These are phyloP conservation scores for Elsinoe perseae DNA, from an alignment of 2,329 filamentous ascomycete species.

Conservation along the genomic window DNA sequence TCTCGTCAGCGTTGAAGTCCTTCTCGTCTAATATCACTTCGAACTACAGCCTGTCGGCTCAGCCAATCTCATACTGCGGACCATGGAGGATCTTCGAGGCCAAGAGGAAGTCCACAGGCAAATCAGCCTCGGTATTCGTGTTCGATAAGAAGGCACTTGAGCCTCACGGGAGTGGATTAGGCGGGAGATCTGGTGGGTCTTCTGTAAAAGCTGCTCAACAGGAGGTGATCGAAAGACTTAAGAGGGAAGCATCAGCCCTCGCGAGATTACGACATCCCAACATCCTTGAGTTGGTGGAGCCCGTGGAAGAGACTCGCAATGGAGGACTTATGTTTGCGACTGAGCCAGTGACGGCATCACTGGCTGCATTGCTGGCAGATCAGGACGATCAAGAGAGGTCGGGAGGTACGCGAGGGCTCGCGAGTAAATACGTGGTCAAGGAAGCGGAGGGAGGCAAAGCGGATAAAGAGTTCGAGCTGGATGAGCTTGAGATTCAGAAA, in stretches of 20 bases:
- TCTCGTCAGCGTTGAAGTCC: slow-evolving; percentile 87
- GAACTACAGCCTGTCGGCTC: slow-evolving; percentile 77
- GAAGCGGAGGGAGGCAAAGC: slow-evolving; percentile 60
- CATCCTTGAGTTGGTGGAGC: slow-evolving; percentile 85
- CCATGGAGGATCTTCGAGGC: slow-evolving; percentile 98
- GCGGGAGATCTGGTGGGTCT: slow-evolving; percentile 52
- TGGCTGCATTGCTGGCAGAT: slow-evolving; percentile 71
- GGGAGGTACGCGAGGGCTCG: slow-evolving; percentile 55
- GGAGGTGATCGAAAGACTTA: slow-evolving; percentile 82
- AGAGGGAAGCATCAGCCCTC: slow-evolving; percentile 82
- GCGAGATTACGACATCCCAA: slow-evolving; percentile 85
- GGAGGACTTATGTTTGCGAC: slow-evolving; percentile 95
- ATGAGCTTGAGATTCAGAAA: slow-evolving; percentile 96
- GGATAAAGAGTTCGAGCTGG: slow-evolving; percentile 79
- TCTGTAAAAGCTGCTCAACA: slow-evolving; percentile 75
- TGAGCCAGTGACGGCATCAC: slow-evolving; percentile 81
- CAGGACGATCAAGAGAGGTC: slow-evolving; percentile 79
- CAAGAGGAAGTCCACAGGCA: slow-evolving; percentile 91
- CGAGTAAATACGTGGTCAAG: slow-evolving; percentile 74
- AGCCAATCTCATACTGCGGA: slow-evolving; percentile 70
- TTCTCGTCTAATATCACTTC: slow-evolving; percentile 87
- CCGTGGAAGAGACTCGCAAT: slow-evolving; percentile 85
- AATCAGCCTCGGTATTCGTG: slow-evolving; percentile 82
- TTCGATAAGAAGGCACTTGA: slow-evolving; percentile 87
- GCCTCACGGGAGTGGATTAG: slow-evolving; percentile 53